Conservation (phyloP, 73 alveolate species). For the Paramecium tetraurelia region DNA sequence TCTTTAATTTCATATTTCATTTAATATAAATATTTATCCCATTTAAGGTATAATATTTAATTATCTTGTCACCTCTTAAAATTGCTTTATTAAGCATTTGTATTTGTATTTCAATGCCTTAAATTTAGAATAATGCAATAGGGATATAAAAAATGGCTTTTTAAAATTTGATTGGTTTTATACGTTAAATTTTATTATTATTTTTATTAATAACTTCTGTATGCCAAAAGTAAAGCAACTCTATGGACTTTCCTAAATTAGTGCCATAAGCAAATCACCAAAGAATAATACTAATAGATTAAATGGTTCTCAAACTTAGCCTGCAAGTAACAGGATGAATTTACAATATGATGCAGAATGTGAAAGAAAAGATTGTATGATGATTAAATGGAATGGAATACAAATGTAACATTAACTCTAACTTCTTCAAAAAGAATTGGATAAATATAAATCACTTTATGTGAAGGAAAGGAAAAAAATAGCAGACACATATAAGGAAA, state of each 20-base stretch:
- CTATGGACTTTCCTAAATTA: not conserved
- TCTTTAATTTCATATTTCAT: slow-evolving; percentile 55
- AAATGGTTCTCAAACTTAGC: slow-evolving; percentile 13
- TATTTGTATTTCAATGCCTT: not conserved
- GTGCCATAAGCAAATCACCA: not conserved
- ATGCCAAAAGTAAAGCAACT: slow-evolving; percentile 21
- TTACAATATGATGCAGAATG: not conserved
- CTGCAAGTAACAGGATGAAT: not conserved
- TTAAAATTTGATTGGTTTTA: not conserved
- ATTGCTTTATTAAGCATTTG: not conserved
- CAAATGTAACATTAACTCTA: not conserved
- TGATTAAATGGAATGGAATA: not conserved
- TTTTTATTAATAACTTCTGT: slow-evolving; percentile 11
- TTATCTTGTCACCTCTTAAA: not conserved
- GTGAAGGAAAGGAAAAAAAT: slow-evolving; percentile 26
- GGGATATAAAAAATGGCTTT: not conserved
- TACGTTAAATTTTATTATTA: not conserved
- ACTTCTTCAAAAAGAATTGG: not conserved
- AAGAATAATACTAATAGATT: not conserved
- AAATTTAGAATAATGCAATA: not conserved
- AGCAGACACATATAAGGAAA: slow-evolving; percentile 34
- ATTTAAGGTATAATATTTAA: not conserved
- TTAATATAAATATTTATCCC: not conserved
- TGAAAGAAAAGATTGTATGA: slow-evolving; percentile 19
- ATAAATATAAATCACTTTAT: slow-evolving; percentile 13